These are phyloP conservation scores for Schwanniomyces polymorphus DNA, from an alignment of 805 yeast species.

Conservation along the genomic window DNA sequence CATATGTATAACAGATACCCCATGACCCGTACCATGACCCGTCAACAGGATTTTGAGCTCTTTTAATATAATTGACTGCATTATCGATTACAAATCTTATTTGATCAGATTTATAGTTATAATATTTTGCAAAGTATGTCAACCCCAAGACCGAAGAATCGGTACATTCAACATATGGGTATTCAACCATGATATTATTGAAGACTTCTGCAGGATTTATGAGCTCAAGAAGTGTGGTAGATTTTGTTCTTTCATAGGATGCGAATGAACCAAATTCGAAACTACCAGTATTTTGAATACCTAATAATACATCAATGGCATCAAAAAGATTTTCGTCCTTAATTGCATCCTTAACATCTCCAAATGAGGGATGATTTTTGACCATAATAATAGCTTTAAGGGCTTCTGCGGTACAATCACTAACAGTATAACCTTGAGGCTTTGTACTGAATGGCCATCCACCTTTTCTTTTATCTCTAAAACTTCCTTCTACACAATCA, in stretches of 20 bases:
- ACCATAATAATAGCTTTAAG: constrained; percentile 93
- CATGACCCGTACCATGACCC: constrained; percentile 99
- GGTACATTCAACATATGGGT: constrained; percentile 97
- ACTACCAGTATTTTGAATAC: constrained; percentile 74
- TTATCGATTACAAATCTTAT: constrained; percentile 67
- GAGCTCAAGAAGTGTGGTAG: constrained; percentile 71
- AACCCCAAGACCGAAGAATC: constrained; percentile 92
- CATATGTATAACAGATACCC: constrained; percentile 97
- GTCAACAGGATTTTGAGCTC: constrained; percentile 62
- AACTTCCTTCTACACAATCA: constrained; percentile 75
- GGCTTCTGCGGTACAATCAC: constrained; percentile 97
- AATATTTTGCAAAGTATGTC: constrained; percentile 68
- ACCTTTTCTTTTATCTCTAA: constrained; percentile 80
- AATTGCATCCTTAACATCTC: constrained; percentile 51
- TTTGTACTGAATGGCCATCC: constrained; percentile 97
- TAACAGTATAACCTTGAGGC: constrained; percentile 93
- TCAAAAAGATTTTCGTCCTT: constrained; percentile 53
- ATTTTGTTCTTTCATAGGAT: constrained; percentile 83
- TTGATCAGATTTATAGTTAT: constrained; percentile 64
- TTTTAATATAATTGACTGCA: constrained; percentile 72
- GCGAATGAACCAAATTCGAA: constrained; percentile 91
- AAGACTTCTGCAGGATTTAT: constrained; percentile 97
- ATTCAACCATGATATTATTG: constrained; percentile 97
- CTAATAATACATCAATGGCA: constrained; percentile 75
- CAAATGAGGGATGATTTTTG: constrained; percentile 56